Evolutionary conservation across 495 filamentous ascomycete species (phyloP).

Genomic region (Beverwykella pulmonaria): DNA sequence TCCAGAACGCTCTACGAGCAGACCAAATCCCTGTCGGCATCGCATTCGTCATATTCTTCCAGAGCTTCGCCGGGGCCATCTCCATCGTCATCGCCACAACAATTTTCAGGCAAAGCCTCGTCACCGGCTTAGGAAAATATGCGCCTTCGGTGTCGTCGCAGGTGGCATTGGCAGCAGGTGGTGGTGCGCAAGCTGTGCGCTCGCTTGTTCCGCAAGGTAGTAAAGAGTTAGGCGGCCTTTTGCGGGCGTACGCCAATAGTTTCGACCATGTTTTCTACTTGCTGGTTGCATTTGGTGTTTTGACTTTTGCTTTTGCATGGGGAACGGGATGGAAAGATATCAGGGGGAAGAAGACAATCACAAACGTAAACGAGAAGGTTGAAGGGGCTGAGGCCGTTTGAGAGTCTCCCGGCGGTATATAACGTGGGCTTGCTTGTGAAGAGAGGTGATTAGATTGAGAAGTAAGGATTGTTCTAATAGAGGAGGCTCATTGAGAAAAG

Average conservation of each 20-base stretch:
- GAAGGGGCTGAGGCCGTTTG: not conserved
- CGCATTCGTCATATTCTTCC: conserved; percentile 26
- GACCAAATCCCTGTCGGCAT: not conserved
- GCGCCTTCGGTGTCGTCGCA: conserved; percentile 6
- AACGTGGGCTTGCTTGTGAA: too few relatives aligned
- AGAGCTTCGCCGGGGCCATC: conserved; percentile 15
- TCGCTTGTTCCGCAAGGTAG: not conserved
- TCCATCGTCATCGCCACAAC: conserved; percentile 14
- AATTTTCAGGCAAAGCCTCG: conserved; percentile 19
- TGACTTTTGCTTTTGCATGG: not conserved
- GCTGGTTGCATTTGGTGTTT: not conserved
- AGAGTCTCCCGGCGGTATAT: not conserved
- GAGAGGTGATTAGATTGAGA: too few relatives aligned
- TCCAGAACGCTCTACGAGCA: conserved; percentile 9
- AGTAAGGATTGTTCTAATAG: too few relatives aligned
- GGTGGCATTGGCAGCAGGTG: conserved; percentile 4
- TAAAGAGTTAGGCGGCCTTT: not conserved
- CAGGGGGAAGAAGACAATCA: not conserved
- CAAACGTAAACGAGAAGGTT: not conserved
- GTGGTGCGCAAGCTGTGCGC: conserved; percentile 8
- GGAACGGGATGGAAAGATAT: conserved; percentile 20
- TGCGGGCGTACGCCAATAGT: not conserved
- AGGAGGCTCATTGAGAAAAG: too few relatives aligned
- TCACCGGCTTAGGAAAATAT: not conserved
- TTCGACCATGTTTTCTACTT: conserved; percentile 15